These are phyloP conservation scores for Peronospora belbahrii DNA, from an alignment of 352 stramenopile species.

Conservation along the genomic window DNA sequence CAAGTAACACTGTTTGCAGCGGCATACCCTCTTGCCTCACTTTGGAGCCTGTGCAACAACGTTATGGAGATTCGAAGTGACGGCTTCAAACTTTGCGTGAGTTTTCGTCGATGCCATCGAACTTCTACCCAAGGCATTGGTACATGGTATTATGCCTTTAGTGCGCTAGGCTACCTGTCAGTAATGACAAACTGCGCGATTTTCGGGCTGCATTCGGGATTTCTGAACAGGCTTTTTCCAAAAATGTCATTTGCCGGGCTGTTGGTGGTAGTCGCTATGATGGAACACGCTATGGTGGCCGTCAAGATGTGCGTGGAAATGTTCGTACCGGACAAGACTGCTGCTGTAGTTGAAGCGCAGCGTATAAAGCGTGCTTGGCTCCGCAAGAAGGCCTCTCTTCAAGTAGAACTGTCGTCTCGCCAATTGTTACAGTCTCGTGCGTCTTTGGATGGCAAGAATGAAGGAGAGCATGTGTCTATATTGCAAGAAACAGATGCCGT, in stretches of 20 bases:
- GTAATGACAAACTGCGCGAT: conserved; percentile 93
- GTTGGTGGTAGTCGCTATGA: conserved; percentile 44
- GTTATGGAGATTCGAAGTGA: conserved; percentile 93
- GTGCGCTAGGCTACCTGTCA: conserved; percentile 85
- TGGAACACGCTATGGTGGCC: conserved; percentile 74
- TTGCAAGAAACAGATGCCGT: conserved; percentile 22
- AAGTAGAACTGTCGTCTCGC: conserved; percentile 60
- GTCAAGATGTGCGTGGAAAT: conserved; percentile 79
- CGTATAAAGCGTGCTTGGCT: conserved; percentile 54
- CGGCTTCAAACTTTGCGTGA: conserved; percentile 91
- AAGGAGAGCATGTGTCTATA: background rate
- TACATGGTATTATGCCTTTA: conserved; percentile 89
- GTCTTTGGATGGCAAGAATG: conserved; percentile 16
- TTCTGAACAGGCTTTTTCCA: conserved; percentile 64
- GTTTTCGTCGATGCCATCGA: conserved; percentile 66
- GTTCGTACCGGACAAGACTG: conserved; percentile 63
- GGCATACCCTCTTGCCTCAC: conserved; percentile 87
- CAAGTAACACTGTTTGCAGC: conserved; percentile 92
- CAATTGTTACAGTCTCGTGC: conserved; percentile 26
- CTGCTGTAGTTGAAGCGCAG: conserved; percentile 50
- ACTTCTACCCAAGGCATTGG: conserved; percentile 77
- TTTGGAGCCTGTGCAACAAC: conserved; percentile 92
- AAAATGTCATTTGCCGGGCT: conserved; percentile 51
- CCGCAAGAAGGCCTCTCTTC: conserved; percentile 66
- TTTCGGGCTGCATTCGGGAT: conserved; percentile 87